Base-by-base conservation (phyloP, 768 basidiomycete genomes). In the Rhodotorula graminis region DNA sequence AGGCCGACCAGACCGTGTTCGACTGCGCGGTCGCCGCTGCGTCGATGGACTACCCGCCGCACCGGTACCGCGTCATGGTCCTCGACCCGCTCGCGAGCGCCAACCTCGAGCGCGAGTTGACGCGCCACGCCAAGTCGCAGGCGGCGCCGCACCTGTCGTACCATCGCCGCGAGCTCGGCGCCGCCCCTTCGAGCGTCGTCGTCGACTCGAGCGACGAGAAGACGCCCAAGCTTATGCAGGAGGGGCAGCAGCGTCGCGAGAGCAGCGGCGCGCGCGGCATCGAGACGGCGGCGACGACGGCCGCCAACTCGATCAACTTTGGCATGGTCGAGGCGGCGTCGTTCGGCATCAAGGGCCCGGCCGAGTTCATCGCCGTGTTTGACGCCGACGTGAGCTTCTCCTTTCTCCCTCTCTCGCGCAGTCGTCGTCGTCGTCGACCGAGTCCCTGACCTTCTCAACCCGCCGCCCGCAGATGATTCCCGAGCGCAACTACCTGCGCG, bases 11-110 rank as follows among this genome's bases (percentile, higher is more conserved):
- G 23, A 76, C 71, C 52, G 76, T 76, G 5, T 74, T 77, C 55
- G 78, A 78, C 60, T 74, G 74, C 63, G 74, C 76, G 44, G 74
- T 77, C 58, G 74, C 78, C 31, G 74, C 76, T 27, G 74, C 78
- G 7, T 71, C 72, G 27, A 74, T 78, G 57, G 78, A 78, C 66
- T 78, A 77, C 69, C 76, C 78, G 8, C 55, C 77, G 18, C 76
- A 78, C 68, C 72, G 74, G 27, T 75, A 76, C 65, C 71, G 77
- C 29, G 76, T 78, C 46, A 74, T 78, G 65, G 78, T 78, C 18
- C 73, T 78, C 62, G 78, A 78, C 69, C 71, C 77, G 23, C 67
- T 64, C 33, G 69, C 55, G 18, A 73, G 70, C 7, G 44, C 47
- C 33, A 66, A 47, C 21, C 71, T 78, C 61, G 57, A 77, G 56